A percentile compares a stretch with the other conserved stretches of the same genome.
Evolutionary conservation across 768 basidiomycete genomes (phyloP).

Genomic region (Lentinula boryana): DNA sequence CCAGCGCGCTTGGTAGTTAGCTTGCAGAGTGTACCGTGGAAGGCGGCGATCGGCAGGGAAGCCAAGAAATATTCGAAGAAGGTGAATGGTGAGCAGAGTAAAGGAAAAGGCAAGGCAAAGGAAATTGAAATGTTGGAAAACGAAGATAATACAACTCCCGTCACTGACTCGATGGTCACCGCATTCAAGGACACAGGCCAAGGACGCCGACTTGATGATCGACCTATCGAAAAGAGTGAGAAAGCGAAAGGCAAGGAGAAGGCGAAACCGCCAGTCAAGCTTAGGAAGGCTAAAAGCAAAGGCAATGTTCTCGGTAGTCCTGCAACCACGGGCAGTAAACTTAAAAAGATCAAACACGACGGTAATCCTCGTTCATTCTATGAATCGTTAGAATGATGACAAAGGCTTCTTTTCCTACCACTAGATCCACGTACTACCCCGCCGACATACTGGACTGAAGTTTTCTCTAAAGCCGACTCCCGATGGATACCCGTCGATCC

Average conservation of each 20-base stretch:
- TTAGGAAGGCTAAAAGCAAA: conserved; percentile 51
- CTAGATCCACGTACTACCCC: conserved; percentile 60
- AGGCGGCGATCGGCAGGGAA: conserved; percentile 56
- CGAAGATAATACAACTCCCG: conserved; percentile 28
- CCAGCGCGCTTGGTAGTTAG: conserved; percentile 86
- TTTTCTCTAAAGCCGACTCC: conserved; percentile 87
- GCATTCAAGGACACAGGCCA: conserved; percentile 24
- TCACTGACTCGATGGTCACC: conserved; percentile 20
- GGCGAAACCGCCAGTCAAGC: conserved; percentile 45
- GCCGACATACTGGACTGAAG: conserved; percentile 96
- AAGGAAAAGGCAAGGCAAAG: conserved; percentile 24
- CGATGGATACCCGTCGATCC: conserved; percentile 95
- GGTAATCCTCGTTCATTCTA: neutral
- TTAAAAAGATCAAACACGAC: conserved; percentile 3
- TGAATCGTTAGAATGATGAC: neutral
- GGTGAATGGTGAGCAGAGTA: conserved; percentile 14
- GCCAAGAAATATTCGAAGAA: conserved; percentile 35
- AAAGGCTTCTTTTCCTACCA: neutral
- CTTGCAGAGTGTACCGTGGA: conserved; percentile 90
- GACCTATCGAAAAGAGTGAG: conserved; percentile 29
- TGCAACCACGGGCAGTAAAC: conserved; percentile 10
- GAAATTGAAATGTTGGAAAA: conserved; percentile 24
- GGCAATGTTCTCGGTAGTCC: conserved; percentile 33
- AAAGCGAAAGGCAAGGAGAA: conserved; percentile 58
- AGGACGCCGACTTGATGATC: conserved; percentile 37